Evolutionary conservation across 2,329 filamentous ascomycete genomes (phyloP), one percentile per base, ranked within the genome.

Genomic region (Aspergillus sp.): DNA sequence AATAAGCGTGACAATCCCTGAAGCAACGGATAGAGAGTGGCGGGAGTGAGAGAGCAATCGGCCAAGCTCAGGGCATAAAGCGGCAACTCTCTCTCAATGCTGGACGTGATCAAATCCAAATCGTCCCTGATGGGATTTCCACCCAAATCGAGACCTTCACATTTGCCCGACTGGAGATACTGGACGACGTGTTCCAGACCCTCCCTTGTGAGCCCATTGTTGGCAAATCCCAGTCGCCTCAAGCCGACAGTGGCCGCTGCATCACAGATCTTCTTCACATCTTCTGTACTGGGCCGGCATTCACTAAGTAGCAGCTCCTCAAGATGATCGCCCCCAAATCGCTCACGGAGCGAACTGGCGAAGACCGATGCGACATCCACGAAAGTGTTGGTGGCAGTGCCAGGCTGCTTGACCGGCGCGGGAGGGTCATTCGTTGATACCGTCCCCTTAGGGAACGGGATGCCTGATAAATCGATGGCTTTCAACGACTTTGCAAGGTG

Each of bases 401-500:
- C 60, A 32, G 48, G 20, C 49, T 55, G 56, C 46, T 38, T 34
- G 21, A 49, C 50, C 23, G 51, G 51, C 41, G 58, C 55, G 13
- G 56, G 52, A 42, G 62, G 49, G n/a, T 61, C 61, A 56, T 65
- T 69, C 11, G 65, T 47, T 16, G 60, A 36, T 38, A 66, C 46
- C 21, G 63, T 59, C 3, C 67, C 62, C 42, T 76, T 74, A 2
- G 90, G 91, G 58, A 97, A 93, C 2, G 84, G 82, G 53, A 96
- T 87, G 64, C 89, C 88, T 1, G 92, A 96, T 23, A 97, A 70
- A 69, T 99, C 94, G 20, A 97, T 82, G 5, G 83, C 88, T 69
- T 91, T 92, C 51, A 99, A 78, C 1, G 91, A 91, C 56, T 86
- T 87, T 62, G 90, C 96, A 77, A 97, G 87, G 72, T 96, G 90